Conservation (phyloP, 257 asterid genomes). For the Eustoma russellianum region DNA sequence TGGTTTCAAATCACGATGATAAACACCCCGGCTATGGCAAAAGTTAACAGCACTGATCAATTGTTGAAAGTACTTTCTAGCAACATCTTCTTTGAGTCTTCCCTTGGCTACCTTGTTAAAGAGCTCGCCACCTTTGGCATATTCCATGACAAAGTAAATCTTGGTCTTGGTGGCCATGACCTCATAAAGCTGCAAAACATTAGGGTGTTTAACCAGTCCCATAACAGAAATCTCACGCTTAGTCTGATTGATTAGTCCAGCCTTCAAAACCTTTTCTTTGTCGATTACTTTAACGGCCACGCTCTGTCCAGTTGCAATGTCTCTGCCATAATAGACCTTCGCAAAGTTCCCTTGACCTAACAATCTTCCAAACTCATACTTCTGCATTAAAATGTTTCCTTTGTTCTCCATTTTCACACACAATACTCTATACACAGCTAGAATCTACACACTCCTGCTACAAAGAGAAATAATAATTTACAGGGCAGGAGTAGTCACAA, state of each 20-base stretch:
- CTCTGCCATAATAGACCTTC: constrained; percentile 67
- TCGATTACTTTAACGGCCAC: constrained; percentile 81
- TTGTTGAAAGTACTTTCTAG: constrained; percentile 61
- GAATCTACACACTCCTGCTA: constrained; percentile 17
- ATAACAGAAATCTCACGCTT: constrained; percentile 65
- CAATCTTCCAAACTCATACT: constrained; percentile 71
- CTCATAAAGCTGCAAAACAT: constrained; percentile 51
- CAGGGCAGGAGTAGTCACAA: constrained; percentile 15
- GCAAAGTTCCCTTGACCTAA: constrained; percentile 81
- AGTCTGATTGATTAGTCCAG: constrained; percentile 55
- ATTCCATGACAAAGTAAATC: constrained; percentile 64
- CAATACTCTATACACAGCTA: constrained; percentile 1
- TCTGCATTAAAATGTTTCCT: constrained; percentile 53
- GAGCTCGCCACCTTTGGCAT: constrained; percentile 81
- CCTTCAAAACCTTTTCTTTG: constrained; percentile 54
- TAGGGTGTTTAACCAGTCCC: constrained; percentile 54
- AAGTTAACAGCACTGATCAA: constrained; percentile 46
- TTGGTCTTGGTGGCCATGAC: constrained; percentile 75
- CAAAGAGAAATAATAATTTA: constrained; percentile 5
- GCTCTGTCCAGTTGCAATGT: constrained; percentile 43
- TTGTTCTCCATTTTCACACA: constrained; percentile 33
- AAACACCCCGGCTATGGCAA: constrained; percentile 65
- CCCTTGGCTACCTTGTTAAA: constrained; percentile 60
- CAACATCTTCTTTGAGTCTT: constrained; percentile 48
- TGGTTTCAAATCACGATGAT: constrained; percentile 72